Evolutionary conservation across 345 rosid genomes (phyloP).

Genomic region (Arabidopsis thaliana): TAIR10.1 NC_003076.8:23365501-23366000

Average conservation of each 20-base stretch:
- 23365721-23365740: conserved; percentile 41
- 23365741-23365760: conserved; percentile 31
- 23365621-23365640: conserved; percentile 13
- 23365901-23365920: conserved; percentile 13
- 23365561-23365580: conserved; percentile 13
- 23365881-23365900: conserved; percentile 25
- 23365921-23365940: neutral
- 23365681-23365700: conserved; percentile 10
- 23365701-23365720: conserved; percentile 16
- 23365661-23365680: neutral
- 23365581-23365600: neutral
- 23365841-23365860: neutral
- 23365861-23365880: conserved; percentile 29
- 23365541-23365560: conserved; percentile 27
- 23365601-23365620: neutral
- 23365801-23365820: conserved; percentile 5
- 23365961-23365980: neutral
- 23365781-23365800: conserved; percentile 34
- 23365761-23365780: conserved; percentile 26
- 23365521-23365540: neutral
- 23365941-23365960: neutral
- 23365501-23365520: conserved; percentile 22
- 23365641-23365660: neutral
- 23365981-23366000: neutral
- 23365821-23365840: conserved; percentile 20